These are phyloP conservation scores for Aspergillus sp. DNA, from an alignment of 2,329 filamentous ascomycete genomes.

Conservation along the genomic window DNA sequence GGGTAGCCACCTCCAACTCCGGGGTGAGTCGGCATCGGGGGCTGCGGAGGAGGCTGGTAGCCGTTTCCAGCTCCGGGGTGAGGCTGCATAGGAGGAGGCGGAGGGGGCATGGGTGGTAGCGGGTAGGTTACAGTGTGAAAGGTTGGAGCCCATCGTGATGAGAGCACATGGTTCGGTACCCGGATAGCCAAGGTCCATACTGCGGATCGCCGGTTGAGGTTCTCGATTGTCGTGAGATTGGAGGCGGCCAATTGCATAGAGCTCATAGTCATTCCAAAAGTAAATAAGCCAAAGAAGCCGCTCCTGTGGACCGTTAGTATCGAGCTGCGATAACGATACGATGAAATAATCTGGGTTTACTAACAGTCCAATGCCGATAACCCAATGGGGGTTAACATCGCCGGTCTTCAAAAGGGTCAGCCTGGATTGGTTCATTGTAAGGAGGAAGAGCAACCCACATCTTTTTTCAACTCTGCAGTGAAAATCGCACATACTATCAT, in stretches of 20 bases:
- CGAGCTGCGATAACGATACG: neutral
- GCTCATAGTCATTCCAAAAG: conserved; percentile 71
- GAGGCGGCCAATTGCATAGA: conserved; percentile 67
- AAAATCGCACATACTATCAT: conserved; percentile 66
- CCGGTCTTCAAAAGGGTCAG: conserved; percentile 24
- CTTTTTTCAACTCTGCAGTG: conserved; percentile 54
- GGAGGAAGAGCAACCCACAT: conserved; percentile 36
- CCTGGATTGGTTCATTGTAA: neutral
- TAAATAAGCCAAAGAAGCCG: conserved; percentile 77
- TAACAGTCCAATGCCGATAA: conserved; percentile 65
- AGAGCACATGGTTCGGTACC: conserved; percentile 53
- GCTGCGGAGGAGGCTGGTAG: conserved; percentile 9
- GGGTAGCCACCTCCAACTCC: conserved; percentile 9
- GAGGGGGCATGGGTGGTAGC: conserved; percentile 26
- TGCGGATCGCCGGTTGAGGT: conserved; percentile 60
- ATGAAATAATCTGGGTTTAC: conserved; percentile 17
- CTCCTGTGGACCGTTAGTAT: conserved; percentile 39
- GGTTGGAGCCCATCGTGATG: conserved; percentile 33
- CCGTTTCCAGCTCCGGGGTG: conserved; percentile 16
- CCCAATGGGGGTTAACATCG: conserved; percentile 59
- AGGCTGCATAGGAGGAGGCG: neutral
- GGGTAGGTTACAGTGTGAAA: conserved; percentile 46
- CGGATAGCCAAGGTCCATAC: conserved; percentile 74
- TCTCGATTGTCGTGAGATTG: conserved; percentile 85
- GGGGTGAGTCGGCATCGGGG: conserved; percentile 2